phyloP scores from a whole-genome alignment of 345 rosid species.

The Sonneratia caseolaris region DNA sequence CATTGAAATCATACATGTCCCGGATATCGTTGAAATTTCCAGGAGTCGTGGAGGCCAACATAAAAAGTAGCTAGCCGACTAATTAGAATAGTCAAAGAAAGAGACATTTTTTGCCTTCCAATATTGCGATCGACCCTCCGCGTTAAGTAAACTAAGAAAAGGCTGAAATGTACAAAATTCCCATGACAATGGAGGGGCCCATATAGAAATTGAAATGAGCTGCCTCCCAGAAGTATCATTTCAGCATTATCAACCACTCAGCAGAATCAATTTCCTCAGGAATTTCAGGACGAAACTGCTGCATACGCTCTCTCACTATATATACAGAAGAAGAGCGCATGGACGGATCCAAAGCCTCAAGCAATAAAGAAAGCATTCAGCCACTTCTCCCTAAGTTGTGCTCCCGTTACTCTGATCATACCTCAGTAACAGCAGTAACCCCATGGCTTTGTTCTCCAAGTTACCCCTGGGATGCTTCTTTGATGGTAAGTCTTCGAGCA shows the following conservation, averaged over 20 bases:
- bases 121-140: too few species aligned
- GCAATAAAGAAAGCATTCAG: not conserved
- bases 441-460: constrained; percentile 18
- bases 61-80: too few species aligned
- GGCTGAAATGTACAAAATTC: too few species aligned
- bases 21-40: too few species aligned
- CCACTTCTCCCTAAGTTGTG: not conserved
- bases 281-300: not conserved
- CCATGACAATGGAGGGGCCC: too few species aligned
- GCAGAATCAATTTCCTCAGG: not conserved
- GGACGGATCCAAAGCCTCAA: too few species aligned
- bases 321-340: not conserved
- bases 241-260: not conserved
- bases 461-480: constrained; percentile 3
- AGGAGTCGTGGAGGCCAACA: too few species aligned
- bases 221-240: not conserved
- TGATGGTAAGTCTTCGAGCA: not conserved
- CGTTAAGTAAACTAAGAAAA: too few species aligned
- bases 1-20: too few species aligned
- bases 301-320: not conserved
- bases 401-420: not conserved
- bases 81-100: too few species aligned
- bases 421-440: too few species aligned
- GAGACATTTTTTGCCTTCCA: too few species aligned
- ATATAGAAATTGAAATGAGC: not conserved